Evolutionary conservation across 2,329 filamentous ascomycete species (phyloP), one percentile per base, ranked within the genome.

Genomic region (Neonectria ditissima): DNA sequence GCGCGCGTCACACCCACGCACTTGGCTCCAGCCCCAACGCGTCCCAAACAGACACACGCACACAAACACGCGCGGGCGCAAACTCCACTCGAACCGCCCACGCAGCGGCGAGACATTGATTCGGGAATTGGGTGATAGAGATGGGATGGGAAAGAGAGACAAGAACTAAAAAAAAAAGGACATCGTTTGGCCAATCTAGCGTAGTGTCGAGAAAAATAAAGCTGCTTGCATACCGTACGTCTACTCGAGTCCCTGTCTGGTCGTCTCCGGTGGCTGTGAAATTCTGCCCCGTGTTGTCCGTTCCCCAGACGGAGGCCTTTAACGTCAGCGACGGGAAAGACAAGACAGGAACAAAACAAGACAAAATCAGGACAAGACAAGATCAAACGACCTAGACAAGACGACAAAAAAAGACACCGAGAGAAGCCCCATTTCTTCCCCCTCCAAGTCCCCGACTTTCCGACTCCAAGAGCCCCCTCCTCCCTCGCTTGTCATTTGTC

Each of bases 251-350:
- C 24, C 24, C 24, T 26, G 16, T n/a, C 4, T 37, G 34, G 37
- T 41, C 16, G 37, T 11, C 9, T 20, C 37, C 73, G 73, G 74
- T 70, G 60, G 63, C 69, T 75, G 60, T 75, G 66, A 75, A 74
- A 75, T 73, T 76, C 75, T 74, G 73, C 66, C 69, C 68, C 71
- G 66, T 51, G 41, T 41, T 51, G 41, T 48, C 24, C 24, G 13
- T 18, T 39, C 26, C 28, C 41, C 45, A 20, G 26, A n/a, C 45
- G 7, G 10, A 48, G 24, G 26, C 45, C 18, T 48, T 48, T 45
- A 55, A 22, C 32, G 37, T 18, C 24, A 20, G 51, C 26, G 24
- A 55, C 13, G 51, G 30, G 22, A 30, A 45, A 55, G n/a, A 44
- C 26, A 55, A 43, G 39, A 48, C 48, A 20, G 26, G 26, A 53